A percentile compares a stretch with the other conserved stretches of the same genome.
phyloP scores from a whole-genome alignment of 139 green algal species.

The Marvania coccoides region DNA sequence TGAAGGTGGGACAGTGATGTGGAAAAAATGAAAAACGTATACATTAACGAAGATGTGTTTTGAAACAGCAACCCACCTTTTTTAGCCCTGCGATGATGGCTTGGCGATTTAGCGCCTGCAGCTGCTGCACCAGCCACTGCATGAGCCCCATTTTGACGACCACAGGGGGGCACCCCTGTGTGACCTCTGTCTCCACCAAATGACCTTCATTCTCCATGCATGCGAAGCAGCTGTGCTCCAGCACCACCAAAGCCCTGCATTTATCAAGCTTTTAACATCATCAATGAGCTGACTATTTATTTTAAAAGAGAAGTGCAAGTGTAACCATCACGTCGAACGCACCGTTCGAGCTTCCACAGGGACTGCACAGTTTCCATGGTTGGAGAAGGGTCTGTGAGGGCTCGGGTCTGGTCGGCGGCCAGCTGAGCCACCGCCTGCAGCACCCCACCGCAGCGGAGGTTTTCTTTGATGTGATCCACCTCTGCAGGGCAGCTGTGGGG shows the following conservation, averaged over 20 bases:
- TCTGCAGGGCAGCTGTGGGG: not conserved
- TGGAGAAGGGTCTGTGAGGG: constrained; percentile 4
- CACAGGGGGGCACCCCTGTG: not conserved
- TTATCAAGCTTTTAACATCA: no score
- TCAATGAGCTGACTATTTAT: no score
- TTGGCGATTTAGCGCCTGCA: constrained; percentile 4
- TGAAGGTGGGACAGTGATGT: not conserved
- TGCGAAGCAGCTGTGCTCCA: constrained; percentile 69
- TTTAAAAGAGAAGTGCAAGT: no score
- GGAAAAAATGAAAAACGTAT: constrained; percentile 6
- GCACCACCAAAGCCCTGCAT: constrained; percentile 32
- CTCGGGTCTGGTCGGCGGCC: not conserved
- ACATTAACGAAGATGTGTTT: not conserved
- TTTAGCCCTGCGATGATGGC: constrained; percentile 14
- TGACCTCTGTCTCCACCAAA: constrained; percentile 29
- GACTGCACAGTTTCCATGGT: constrained; percentile 27
- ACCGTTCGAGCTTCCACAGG: constrained; percentile 26
- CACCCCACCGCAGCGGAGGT: constrained; percentile 12
- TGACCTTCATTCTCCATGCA: constrained; percentile 40
- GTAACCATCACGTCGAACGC: no score
- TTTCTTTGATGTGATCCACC: constrained; percentile 17
- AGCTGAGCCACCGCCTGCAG: constrained; percentile 13
- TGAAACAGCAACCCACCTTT: constrained; percentile 6
- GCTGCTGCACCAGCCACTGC: constrained; percentile 12
- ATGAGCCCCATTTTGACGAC: not conserved